Evolutionary conservation across 2,329 filamentous ascomycete species (phyloP), one percentile per base, ranked within the genome.

Genomic region (Verticillium nubilum): DNA sequence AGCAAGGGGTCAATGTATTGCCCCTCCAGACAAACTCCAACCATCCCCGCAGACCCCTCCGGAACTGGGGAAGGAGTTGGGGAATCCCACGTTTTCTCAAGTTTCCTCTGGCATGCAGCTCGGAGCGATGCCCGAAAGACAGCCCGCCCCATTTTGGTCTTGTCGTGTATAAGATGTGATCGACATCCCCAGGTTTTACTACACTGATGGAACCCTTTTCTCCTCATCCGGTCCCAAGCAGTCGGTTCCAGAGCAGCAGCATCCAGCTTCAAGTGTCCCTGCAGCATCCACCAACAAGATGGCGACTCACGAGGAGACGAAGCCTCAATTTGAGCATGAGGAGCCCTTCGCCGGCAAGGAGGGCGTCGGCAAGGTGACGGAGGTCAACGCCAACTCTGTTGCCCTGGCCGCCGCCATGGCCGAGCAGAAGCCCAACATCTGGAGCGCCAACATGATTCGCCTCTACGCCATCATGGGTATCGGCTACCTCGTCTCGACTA

Each of bases 301-400:
- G 42, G 42, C 42, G 42, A 50, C 42, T 50, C 19, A 50, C 42
- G 42, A 50, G 12, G 42, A 50, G n/a, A 50, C 42, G 42, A 50
- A 50, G 19, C 42, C 65, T 4, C 52, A 55, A 2, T 15, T 50
- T n/a, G 70, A 72, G 17, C 68, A 70, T 50, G 60, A 68, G 1
- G 72, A 71, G 52, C 19, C 42, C n/a, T 50, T 50, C n/a, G 42
- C 1, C 17, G 42, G 42, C 42, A 50, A 72, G 12, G 70, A 54
- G 54, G 62, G 59, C 15, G 61, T 59, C 19, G 69, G 67, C 15
- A 61, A 66, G 53, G 68, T 70, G 19, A 70, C 63, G 50, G 65
- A 75, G 59, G 67, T 76, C 31, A 70, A 72, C 56, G 67, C 74
- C 25, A 71, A 73, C 19, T 75, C 73, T 33, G 68, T 71, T 19